Evolutionary conservation across 2,329 filamentous ascomycete species (phyloP).

Genomic region (Aureobasidium sp.): DNA sequence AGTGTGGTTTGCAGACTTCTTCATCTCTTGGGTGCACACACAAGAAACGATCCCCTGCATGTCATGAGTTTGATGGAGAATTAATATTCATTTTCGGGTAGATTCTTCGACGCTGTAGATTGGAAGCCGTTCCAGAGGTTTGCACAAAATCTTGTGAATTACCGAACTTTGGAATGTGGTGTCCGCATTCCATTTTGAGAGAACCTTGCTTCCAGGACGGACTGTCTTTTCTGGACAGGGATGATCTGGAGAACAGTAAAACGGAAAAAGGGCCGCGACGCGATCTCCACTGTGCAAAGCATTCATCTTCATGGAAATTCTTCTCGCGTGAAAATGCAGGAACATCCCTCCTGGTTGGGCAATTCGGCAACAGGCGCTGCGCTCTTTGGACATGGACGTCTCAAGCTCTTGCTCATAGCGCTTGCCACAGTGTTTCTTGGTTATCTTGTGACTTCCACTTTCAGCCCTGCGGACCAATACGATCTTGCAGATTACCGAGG

Average conservation of each 20-base stretch:
- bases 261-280: not conserved
- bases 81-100: constrained; percentile 7
- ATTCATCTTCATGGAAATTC: not conserved
- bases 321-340: constrained; percentile 7
- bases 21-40: constrained; percentile 10
- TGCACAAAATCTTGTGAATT: constrained; percentile 8
- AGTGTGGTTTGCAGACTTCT: constrained; percentile 15
- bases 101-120: not conserved
- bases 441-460: constrained; percentile 25
- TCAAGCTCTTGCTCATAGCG: constrained; percentile 23
- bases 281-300: not conserved
- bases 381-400: constrained; percentile 18
- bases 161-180: constrained; percentile 7
- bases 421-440: constrained; percentile 26
- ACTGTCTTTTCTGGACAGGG: not conserved
- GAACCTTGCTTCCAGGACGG: constrained; percentile 4
- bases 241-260: not conserved
- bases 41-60: constrained; percentile 6
- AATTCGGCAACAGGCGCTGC: constrained; percentile 1
- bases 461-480: constrained; percentile 19
- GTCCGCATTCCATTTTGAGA: constrained; percentile 5
- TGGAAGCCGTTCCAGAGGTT: not conserved
- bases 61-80: constrained; percentile 1
- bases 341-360: constrained; percentile 14
- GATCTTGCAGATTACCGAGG: not conserved